Evolutionary conservation across 1,284 basidiomycete genomes (phyloP).

Genomic region (Apiotrichum montevideense): DNA sequence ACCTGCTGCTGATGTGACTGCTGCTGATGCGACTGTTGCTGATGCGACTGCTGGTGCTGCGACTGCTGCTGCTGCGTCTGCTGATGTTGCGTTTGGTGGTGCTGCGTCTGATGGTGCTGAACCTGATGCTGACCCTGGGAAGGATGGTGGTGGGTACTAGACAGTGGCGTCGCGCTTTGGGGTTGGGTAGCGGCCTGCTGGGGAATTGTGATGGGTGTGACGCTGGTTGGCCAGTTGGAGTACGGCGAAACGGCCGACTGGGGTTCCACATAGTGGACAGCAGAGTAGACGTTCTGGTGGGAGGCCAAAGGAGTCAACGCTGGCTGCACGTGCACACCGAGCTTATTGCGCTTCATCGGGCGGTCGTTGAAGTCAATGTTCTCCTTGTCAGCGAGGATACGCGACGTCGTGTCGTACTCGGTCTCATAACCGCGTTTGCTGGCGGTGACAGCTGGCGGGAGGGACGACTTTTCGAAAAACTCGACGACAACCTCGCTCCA

Average conservation of each 20-base stretch:
- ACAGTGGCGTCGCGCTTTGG: not conserved
- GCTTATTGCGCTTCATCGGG: constrained; percentile 16
- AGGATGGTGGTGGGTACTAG: not conserved
- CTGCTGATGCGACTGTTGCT: not conserved
- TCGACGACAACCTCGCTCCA: constrained; percentile 15
- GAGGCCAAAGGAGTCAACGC: constrained; percentile 12
- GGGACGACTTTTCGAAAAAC: constrained; percentile 19
- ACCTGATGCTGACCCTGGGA: constrained; percentile 6
- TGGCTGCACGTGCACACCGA: constrained; percentile 9
- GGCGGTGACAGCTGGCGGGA: constrained; percentile 5
- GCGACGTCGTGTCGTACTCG: constrained; percentile 8
- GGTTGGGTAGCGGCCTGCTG: constrained; percentile 2
- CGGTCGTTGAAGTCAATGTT: constrained; percentile 14
- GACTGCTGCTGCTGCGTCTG: not conserved
- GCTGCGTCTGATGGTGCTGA: not conserved
- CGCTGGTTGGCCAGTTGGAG: constrained; percentile 7
- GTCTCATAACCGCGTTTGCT: constrained; percentile 11
- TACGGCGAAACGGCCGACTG: constrained; percentile 4
- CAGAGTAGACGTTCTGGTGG: constrained; percentile 18
- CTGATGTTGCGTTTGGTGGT: not conserved
- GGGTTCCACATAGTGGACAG: constrained; percentile 13
- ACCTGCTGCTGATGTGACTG: constrained; percentile 1
- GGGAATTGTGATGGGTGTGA: constrained; percentile 8
- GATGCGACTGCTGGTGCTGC: not conserved
- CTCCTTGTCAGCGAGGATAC: constrained; percentile 15